Conservation (phyloP, 371 early-diverging fungal species). For the Syncephalastrum racemosum region DNA sequence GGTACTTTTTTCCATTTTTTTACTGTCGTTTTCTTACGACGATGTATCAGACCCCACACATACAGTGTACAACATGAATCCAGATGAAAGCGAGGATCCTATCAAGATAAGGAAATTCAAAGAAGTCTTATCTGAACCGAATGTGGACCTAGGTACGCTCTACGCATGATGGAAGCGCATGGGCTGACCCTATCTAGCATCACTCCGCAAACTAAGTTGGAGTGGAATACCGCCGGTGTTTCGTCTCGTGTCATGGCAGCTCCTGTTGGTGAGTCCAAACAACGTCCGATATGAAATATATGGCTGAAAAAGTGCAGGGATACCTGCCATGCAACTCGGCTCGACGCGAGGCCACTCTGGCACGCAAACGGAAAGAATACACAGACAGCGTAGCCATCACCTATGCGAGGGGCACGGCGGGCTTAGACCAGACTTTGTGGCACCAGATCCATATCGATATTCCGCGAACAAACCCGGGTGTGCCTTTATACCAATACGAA, state of each 20-base stretch:
- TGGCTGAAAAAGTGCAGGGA: constrained; percentile 42
- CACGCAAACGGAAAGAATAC: constrained; percentile 90
- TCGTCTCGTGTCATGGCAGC: constrained; percentile 87
- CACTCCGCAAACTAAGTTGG: constrained; percentile 82
- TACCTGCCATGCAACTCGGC: constrained; percentile 87
- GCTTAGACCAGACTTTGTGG: constrained; percentile 83
- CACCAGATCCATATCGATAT: constrained; percentile 98
- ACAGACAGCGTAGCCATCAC: constrained; percentile 78
- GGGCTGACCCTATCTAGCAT: neutral
- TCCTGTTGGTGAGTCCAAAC: constrained; percentile 67
- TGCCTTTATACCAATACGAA: constrained; percentile 79
- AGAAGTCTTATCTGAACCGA: constrained; percentile 66
- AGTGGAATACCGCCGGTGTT: constrained; percentile 86
- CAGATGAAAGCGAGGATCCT: constrained; percentile 29
- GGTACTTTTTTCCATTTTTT: too few species aligned
- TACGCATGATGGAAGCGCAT: too few species aligned
- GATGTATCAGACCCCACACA: constrained; percentile 19
- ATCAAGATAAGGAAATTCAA: constrained; percentile 61
- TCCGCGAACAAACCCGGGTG: constrained; percentile 85
- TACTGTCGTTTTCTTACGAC: too few species aligned
- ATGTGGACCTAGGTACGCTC: constrained; percentile 71
- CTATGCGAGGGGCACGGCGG: constrained; percentile 75
- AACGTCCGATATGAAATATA: neutral
- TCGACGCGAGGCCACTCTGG: constrained; percentile 76
- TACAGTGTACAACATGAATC: constrained; percentile 12